Conservation (phyloP, 192 early-diverging fungal genomes). For the Diversispora epigaea region DNA sequence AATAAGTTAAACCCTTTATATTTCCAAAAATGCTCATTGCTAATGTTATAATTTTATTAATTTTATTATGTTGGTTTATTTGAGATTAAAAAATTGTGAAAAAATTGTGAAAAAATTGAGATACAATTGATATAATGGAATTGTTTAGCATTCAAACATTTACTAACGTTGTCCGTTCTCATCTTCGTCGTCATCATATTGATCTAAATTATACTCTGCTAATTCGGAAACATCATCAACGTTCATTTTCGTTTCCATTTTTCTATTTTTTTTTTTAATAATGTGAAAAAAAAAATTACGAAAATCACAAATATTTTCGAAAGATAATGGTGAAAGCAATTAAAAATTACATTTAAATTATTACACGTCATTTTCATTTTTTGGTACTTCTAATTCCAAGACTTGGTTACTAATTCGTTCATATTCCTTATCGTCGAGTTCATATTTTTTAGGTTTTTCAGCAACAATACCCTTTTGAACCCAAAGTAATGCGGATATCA, state of each 20-base stretch:
- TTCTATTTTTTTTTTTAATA: background rate
- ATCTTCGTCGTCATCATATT: constrained; percentile 85
- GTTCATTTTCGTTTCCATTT: constrained; percentile 3
- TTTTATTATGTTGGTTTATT: no score
- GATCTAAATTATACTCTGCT: constrained; percentile 86
- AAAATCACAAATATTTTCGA: background rate
- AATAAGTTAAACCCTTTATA: constrained; percentile 84
- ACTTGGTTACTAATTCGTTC: constrained; percentile 74
- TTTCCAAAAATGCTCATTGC: constrained; percentile 78
- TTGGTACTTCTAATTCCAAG: constrained; percentile 49
- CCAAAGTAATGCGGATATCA: constrained; percentile 95
- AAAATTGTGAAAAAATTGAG: no score
- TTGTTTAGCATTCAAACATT: background rate
- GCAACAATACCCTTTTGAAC: constrained; percentile 91
- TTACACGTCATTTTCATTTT: background rate
- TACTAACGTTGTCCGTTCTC: constrained; percentile 33
- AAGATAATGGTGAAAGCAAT: no score
- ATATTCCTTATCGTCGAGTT: constrained; percentile 88
- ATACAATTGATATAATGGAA: no score
- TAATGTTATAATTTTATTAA: constrained; percentile 26
- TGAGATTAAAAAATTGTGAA: no score
- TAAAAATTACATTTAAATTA: background rate
- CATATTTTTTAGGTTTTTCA: constrained; percentile 73
- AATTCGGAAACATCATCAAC: constrained; percentile 57
- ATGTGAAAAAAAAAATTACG: background rate